These are phyloP conservation scores for Pestalotiopsis sp. DNA, from an alignment of 2,329 filamentous ascomycete species.

Conservation along the genomic window DNA sequence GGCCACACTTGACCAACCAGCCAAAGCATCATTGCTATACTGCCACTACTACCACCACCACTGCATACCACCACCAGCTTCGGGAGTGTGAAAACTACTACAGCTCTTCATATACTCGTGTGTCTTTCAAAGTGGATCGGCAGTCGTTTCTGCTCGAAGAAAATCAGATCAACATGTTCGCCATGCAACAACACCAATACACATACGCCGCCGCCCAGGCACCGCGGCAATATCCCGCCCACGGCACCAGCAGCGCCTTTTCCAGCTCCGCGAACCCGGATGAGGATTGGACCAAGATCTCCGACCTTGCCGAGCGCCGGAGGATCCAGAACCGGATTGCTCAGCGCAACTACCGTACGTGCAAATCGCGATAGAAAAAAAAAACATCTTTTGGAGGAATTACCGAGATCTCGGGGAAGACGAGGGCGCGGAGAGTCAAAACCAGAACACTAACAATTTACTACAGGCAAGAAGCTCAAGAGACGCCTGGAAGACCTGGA, in stretches of 20 bases:
- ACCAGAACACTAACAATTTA: conserved; percentile 13
- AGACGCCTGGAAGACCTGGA: conserved; percentile 83
- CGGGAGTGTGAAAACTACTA: background rate
- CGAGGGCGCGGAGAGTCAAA: background rate
- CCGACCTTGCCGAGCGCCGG: conserved; percentile 89
- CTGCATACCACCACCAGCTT: background rate
- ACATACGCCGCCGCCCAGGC: conserved; percentile 38
- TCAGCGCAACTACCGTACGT: conserved; percentile 89
- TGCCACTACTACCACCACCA: background rate
- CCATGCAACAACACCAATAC: conserved; percentile 44
- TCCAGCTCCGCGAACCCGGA: conserved; percentile 92
- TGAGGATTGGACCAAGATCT: conserved; percentile 99
- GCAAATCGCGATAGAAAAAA: background rate
- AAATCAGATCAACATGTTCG: conserved; percentile 36
- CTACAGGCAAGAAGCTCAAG: conserved; percentile 86
- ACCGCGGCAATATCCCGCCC: conserved; percentile 67
- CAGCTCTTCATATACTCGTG: background rate
- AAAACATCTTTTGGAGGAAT: background rate
- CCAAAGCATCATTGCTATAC: background rate
- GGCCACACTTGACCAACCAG: background rate
- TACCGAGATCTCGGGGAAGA: conserved; percentile 4
- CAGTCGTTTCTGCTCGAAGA: background rate
- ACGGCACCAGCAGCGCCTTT: conserved; percentile 90
- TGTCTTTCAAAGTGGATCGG: background rate
- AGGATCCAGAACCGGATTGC: conserved; percentile 98